phyloP scores from a whole-genome alignment of 805 yeast species.

The Phaffomyces thermotolerans region DNA sequence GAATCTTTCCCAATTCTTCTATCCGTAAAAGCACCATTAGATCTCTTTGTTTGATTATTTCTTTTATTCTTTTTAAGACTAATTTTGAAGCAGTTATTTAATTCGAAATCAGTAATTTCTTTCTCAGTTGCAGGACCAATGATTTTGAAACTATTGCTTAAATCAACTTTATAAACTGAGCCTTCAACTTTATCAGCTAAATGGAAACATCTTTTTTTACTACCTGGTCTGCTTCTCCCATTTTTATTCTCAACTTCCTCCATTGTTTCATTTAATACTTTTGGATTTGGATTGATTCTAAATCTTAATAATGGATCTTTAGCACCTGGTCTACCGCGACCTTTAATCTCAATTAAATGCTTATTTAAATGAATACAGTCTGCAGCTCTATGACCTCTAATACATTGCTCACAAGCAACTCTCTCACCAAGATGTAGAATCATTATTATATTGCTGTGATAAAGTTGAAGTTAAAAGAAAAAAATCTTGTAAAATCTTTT shows the following conservation, averaged over 20 bases:
- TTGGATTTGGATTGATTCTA: constrained; percentile 10
- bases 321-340: constrained; percentile 80
- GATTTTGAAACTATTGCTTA: constrained; percentile 12
- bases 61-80: neutral
- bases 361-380: constrained; percentile 77
- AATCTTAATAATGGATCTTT: constrained; percentile 14
- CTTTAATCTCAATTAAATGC: constrained; percentile 76
- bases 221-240: constrained; percentile 7
- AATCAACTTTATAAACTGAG: constrained; percentile 7
- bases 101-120: constrained; percentile 1
- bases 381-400: constrained; percentile 87
- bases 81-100: neutral
- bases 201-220: constrained; percentile 10
- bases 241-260: constrained; percentile 15
- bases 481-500: too few species aligned
- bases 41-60: neutral
- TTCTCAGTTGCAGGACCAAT: constrained; percentile 7
- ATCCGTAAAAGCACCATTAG: neutral
- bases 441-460: constrained; percentile 34
- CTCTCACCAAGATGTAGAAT: constrained; percentile 72
- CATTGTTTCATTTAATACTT: constrained; percentile 2
- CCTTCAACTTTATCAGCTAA: constrained; percentile 11
- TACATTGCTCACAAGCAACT: constrained; percentile 80
- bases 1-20: neutral
- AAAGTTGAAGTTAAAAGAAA: neutral